Base-by-base conservation (phyloP, 2,329 filamentous ascomycete genomes). In the Pestalotiopsis sp. region DNA sequence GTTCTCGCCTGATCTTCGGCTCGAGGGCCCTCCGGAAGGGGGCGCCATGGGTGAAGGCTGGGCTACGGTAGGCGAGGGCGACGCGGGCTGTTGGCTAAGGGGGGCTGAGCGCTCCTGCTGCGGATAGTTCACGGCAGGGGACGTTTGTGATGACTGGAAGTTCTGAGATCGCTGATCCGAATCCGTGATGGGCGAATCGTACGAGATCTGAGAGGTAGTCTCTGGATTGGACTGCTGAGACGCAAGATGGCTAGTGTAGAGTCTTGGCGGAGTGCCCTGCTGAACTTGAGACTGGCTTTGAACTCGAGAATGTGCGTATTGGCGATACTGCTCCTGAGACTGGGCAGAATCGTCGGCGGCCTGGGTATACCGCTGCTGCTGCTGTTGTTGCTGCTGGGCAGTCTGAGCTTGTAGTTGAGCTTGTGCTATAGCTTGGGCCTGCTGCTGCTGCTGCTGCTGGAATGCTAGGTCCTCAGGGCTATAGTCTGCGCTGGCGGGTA, bases 161-260 rank as follows among this genome's bases (percentile, higher is more conserved):
- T 80, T 81, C 71, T 79, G 76, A 70, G 81, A 75, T 61, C 74
- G 75, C 68, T 81, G 80, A 69, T 87, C 86, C 52, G 81, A 81
- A 71, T 89, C 87, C 57, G 82, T 80, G 20, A 84, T 77, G 45
- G 85, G 85, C 41, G 88, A 90, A 69, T 91, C 89, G 82, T 87
- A 84, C 75, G 89, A 91, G 72, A 89, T 77, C 77, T 90, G 88
- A 6, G 89, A 91, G 49, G 89, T 78, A 4, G 88, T 89, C 77
- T 91, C 89, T 36, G 87, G 80, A 74, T 89, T 90, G 68, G 81
- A 81, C 49, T 79, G 80, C 71, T 83, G 82, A 49, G 80, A 70
- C 69, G 75, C 73, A 62, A 79, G 73, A 52, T 78, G 76, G 20
- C 71, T 71, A 49, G 68, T 69, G 67, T 78, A 78, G 25, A 74